These are phyloP conservation scores for Debaryomycetaceae sp. DNA, from an alignment of 1,139 yeast genomes.

Conservation along the genomic window DNA sequence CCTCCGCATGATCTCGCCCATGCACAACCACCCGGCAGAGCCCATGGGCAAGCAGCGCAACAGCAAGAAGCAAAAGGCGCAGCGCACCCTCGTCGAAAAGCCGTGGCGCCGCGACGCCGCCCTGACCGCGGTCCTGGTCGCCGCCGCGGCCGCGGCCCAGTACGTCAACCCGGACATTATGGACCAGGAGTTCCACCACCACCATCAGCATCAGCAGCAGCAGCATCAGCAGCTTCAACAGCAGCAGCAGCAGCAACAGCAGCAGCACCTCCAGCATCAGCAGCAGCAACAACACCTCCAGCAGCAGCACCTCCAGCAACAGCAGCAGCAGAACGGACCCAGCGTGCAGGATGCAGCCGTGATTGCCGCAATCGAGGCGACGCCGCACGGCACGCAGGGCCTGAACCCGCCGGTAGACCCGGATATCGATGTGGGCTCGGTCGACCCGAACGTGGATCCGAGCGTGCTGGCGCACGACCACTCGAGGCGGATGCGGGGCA, in stretches of 20 bases:
- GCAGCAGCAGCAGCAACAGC: constrained; percentile 7
- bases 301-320: constrained; percentile 12
- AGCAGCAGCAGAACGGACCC: constrained; percentile 22
- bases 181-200: constrained; percentile 9
- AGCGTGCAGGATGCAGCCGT: constrained; percentile 35
- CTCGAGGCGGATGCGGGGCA: constrained; percentile 16
- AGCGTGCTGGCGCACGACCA: constrained; percentile 36
- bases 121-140: constrained; percentile 5
- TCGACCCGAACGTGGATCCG: constrained; percentile 37
- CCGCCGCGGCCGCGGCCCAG: constrained; percentile 7
- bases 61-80: constrained; percentile 28
- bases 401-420: constrained; percentile 21
- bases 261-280: too few relatives aligned
- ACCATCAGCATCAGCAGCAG: constrained; percentile 9
- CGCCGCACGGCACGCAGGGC: constrained; percentile 21
- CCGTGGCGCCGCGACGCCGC: constrained; percentile 24
- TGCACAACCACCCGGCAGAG: constrained; percentile 38
- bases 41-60: constrained; percentile 19
- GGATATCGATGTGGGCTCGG: constrained; percentile 11
- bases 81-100: constrained; percentile 36
- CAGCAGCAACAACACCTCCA: constrained; percentile 7
- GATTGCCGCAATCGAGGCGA: constrained; percentile 34
- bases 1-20: constrained; percentile 38
- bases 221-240: constrained; percentile 20
- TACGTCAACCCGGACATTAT: constrained; percentile 13